Evolutionary conservation across 352 stramenopile genomes (phyloP).

Genomic region (Pythium pyrilobum): DNA sequence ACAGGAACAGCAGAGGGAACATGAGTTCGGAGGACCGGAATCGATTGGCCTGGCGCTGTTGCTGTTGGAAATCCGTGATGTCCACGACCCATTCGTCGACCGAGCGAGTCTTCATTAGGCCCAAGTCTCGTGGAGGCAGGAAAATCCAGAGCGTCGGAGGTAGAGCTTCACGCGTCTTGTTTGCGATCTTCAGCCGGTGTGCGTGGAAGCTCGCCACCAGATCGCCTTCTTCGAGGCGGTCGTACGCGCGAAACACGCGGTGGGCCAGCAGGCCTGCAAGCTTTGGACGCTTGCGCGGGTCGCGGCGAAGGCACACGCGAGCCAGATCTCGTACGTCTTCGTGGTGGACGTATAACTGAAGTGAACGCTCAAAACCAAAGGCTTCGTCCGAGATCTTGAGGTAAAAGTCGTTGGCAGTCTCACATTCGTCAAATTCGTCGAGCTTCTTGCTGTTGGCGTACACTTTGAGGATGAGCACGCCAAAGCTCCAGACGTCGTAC

Average conservation of each 20-base stretch:
- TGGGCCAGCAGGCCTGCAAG: conserved; percentile 34
- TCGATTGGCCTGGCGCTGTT: conserved; percentile 6
- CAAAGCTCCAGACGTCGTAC: conserved; percentile 59
- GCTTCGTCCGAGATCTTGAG: conserved; percentile 21
- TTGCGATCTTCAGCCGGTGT: conserved; percentile 16
- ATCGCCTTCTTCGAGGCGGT: conserved; percentile 12
- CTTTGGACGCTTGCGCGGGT: conserved; percentile 31
- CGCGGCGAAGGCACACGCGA: conserved; percentile 32
- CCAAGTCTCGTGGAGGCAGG: conserved; percentile 37
- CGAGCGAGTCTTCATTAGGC: conserved; percentile 27
- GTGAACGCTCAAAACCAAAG: conserved; percentile 43
- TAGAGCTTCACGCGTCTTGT: conserved; percentile 20
- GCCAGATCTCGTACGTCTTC: conserved; percentile 39
- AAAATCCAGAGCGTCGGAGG: conserved; percentile 66
- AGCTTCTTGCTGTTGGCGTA: conserved; percentile 39
- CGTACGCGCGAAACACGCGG: conserved; percentile 30
- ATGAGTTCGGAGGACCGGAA: conserved; percentile 25
- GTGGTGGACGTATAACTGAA: conserved; percentile 40
- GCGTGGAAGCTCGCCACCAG: conserved; percentile 13
- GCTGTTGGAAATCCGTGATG: conserved; percentile 32
- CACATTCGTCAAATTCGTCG: conserved; percentile 43
- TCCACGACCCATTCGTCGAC: conserved; percentile 42
- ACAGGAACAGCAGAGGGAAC: conserved; percentile 61
- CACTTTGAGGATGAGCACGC: conserved; percentile 51
- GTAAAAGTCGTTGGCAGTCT: conserved; percentile 26